Conservation (phyloP, 805 yeast genomes). For the Hanseniaspora jakobsenii region DNA sequence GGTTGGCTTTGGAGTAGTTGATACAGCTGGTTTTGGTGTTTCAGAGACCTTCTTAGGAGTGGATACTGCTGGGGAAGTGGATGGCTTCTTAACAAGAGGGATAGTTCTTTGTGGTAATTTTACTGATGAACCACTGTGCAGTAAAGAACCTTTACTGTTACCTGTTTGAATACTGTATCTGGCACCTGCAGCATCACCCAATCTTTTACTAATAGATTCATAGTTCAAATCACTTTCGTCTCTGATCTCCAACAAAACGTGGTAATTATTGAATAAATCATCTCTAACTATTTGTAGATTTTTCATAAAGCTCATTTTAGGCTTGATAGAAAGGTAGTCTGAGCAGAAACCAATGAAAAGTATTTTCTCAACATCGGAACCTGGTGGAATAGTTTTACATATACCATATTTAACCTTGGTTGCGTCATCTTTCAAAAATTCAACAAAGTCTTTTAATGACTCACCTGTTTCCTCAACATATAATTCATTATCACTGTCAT, state of each 20-base stretch:
- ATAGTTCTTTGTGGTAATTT: slow-evolving; percentile 7
- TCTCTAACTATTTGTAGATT: slow-evolving; percentile 63
- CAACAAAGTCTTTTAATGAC: slow-evolving; percentile 63
- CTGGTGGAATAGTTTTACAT: slow-evolving; percentile 76
- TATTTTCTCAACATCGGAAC: slow-evolving; percentile 78
- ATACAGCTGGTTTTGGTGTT: slow-evolving; percentile 23
- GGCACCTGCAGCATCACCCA: slow-evolving; percentile 91
- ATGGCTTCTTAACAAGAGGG: slow-evolving; percentile 1
- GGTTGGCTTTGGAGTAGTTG: slow-evolving; percentile 21
- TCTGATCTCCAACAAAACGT: slow-evolving; percentile 94
- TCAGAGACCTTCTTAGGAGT: slow-evolving; percentile 22
- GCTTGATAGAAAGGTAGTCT: slow-evolving; percentile 76
- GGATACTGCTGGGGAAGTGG: slow-evolving; percentile 16
- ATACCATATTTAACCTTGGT: slow-evolving; percentile 84
- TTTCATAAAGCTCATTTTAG: slow-evolving; percentile 62
- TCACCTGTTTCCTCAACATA: slow-evolving; percentile 40
- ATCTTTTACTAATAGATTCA: slow-evolving; percentile 57
- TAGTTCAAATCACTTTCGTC: slow-evolving; percentile 81
- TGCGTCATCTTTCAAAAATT: slow-evolving; percentile 54
- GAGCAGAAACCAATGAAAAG: slow-evolving; percentile 94
- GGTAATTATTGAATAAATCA: slow-evolving; percentile 65
- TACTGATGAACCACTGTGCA: slow-evolving; percentile 6
- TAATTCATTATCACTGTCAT: slow-evolving; percentile 42
- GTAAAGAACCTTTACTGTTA: slow-evolving; percentile 13
- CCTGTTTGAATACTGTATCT: slow-evolving; percentile 59